Percentiles rank a stretch among this genome's conserved stretches.
Evolutionary conservation across 2,329 filamentous ascomycete species (phyloP).

Genomic region (Fusarium sp.): DNA sequence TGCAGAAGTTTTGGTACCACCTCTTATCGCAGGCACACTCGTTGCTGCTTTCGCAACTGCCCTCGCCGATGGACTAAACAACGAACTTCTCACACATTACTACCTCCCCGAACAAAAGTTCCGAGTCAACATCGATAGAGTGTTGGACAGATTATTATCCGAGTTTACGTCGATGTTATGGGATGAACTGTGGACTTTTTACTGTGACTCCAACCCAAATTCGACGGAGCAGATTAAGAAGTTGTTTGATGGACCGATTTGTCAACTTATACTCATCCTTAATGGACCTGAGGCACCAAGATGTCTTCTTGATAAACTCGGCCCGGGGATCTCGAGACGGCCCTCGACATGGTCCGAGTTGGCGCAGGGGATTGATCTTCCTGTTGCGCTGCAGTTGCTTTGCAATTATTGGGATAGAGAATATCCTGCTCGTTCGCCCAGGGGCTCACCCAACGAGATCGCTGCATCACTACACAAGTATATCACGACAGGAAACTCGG

Average conservation of each 20-base stretch:
- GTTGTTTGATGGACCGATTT: constrained; percentile 54
- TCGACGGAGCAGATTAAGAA: constrained; percentile 49
- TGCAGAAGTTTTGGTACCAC: constrained; percentile 51
- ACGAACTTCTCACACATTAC: constrained; percentile 54
- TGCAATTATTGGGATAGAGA: constrained; percentile 54
- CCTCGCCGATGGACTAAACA: constrained; percentile 51
- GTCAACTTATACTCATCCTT: constrained; percentile 53
- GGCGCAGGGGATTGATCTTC: constrained; percentile 51
- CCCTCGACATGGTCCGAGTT: constrained; percentile 50
- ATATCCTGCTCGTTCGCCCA: constrained; percentile 50
- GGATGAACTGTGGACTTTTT: constrained; percentile 54
- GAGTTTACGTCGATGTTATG: constrained; percentile 51
- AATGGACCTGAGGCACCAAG: constrained; percentile 53
- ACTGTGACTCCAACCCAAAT: constrained; percentile 47
- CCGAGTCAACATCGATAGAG: constrained; percentile 52
- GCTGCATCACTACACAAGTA: constrained; percentile 48
- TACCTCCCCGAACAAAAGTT: constrained; percentile 51
- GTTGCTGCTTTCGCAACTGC: constrained; percentile 52
- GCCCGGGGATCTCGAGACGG: constrained; percentile 51
- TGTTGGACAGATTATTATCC: constrained; percentile 52
- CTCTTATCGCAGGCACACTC: constrained; percentile 53
- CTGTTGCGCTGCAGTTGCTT: constrained; percentile 52
- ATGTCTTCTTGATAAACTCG: constrained; percentile 52
- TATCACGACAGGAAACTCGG: constrained; percentile 48
- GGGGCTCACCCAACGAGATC: constrained; percentile 52